Evolutionary conservation across 2,329 filamentous ascomycete genomes (phyloP), one percentile per base, ranked within the genome.

Genomic region (Colletotrichum destructivum): DNA sequence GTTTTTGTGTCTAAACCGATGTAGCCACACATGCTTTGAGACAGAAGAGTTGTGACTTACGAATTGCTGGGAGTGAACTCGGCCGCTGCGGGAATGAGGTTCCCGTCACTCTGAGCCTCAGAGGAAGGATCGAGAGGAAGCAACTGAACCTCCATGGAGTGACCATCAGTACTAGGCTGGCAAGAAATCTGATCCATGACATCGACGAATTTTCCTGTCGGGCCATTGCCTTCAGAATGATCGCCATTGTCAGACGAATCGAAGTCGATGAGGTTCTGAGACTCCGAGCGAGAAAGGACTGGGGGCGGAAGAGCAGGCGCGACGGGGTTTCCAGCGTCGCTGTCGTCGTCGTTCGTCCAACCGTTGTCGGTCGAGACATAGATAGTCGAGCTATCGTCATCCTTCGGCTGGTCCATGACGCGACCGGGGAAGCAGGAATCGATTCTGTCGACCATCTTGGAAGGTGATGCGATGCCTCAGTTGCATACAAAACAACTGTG

Each of bases 331-430:
- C 54, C 42, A 9, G 40, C 18, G 26, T 60, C 47, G 18, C 54
- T 64, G 15, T 31, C 16, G 4, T 55, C 69, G n/a, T 69, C 66
- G 38, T 57, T 38, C 15, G 42, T 54, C 56, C 56, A 69, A 12
- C 69, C 69, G 21, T 72, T n/a, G 42, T 72, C 69, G 26, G 69
- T 72, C 5, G 44, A 52, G 23, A 52, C 69, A 31, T 72, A 72
- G 3, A 47, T 16, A 8, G 61, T 60, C 11, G 60, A 59, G 6
- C 26, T 21, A 7, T 42, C 31, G 18, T 63, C 65, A 8, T 31
- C 51, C 23, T 61, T 26, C 23, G 23, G 44, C n/a, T 23, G 40
- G n/a, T 23, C 21, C 11, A 57, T 35, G 40, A 57, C 12, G 2
- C 21, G 62, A 9, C 40, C 62, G 3, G 40, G 40, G 15, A 49